Percentiles rank a stretch among this genome's conserved stretches.
Conservation (phyloP, 2,329 filamentous ascomycete species). For the Aspergillus sp. region DNA sequence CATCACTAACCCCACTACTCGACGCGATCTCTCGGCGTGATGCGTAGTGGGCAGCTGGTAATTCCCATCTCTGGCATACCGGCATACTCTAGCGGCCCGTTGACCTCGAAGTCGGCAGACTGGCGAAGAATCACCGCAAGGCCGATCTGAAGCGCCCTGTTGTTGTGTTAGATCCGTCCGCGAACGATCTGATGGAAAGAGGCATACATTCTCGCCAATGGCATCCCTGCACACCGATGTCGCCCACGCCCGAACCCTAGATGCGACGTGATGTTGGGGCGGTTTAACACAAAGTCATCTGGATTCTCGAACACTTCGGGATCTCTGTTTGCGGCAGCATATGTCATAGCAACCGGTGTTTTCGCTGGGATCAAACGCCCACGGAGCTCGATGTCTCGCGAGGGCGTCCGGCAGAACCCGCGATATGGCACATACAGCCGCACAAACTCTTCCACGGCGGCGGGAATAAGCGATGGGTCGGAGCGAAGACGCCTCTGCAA, state of each 20-base stretch:
- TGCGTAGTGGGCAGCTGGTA: conserved; percentile 3
- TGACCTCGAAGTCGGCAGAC: neutral
- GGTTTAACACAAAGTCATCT: conserved; percentile 12
- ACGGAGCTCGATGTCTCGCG: conserved; percentile 5
- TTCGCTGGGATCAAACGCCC: conserved; percentile 5
- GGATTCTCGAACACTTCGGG: conserved; percentile 9
- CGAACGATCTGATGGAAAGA: neutral
- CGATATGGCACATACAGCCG: conserved; percentile 20
- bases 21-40: neutral
- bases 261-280: conserved; percentile 19
- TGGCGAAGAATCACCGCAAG: neutral
- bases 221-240: conserved; percentile 21
- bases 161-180: neutral
- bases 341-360: conserved; percentile 19
- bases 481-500: conserved; percentile 8
- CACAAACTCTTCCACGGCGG: conserved; percentile 18
- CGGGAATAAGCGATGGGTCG: conserved; percentile 12
- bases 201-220: conserved; percentile 18
- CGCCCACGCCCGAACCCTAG: conserved; percentile 17
- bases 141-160: conserved; percentile 5
- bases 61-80: conserved; percentile 14
- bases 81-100: conserved; percentile 2
- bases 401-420: conserved; percentile 18
- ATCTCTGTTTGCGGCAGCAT: conserved; percentile 19
- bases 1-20: no score